Base-by-base conservation (phyloP, 2,329 filamentous ascomycete species). In the Pyrenophora teres region DNA sequence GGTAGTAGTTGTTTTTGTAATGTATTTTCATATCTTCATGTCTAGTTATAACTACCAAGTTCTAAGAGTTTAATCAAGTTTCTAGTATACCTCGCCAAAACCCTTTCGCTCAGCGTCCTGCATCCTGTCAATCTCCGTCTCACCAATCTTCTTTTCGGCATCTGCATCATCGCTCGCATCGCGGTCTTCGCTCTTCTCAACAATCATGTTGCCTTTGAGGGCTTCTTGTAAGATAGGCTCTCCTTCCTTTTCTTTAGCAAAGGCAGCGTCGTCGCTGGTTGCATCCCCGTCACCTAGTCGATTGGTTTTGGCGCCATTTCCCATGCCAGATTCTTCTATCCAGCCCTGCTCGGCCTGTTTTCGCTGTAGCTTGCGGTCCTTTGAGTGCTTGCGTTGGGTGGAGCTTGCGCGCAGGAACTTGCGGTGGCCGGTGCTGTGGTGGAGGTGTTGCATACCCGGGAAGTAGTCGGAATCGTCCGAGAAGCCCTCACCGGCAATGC, bases 271-370 rank as follows among this genome's bases (percentile, higher is more conserved):
- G 15, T 67, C 65, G 33, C 64, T 65, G 3, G 59, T 63, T 0
- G 52, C 63, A 18, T 70, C 66, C 13, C 65, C 65, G 33, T 80
- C 78, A 0, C 78, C 78, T 13, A 81, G 63, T 4, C 74, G 65
- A 61, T 81, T 78, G 0, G 78, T 78, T 32, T 71, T 64, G 16
- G 70, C 69, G 2, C 77, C 77, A 2, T 54, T 59, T 0, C 75
- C 75, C 77, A 81, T 80, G 1, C 79, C 79, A 25, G 75, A 78
- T 57, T 80, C 76, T 15, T 69, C 66, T 42, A 73, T 73, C 78
- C 78, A 81, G 7, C 63, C 65, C 46, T 72, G 66, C 50, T 73
- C 70, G 0, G 67, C 68, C 53, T 67, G 64, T 44, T 62, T 67
- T 23, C 69, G 64, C 16, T 64, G 63, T 0, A 72, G 60, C 46